Base-by-base conservation (phyloP, 164 flowering plant species). In the Vitis labrusca region DNA sequence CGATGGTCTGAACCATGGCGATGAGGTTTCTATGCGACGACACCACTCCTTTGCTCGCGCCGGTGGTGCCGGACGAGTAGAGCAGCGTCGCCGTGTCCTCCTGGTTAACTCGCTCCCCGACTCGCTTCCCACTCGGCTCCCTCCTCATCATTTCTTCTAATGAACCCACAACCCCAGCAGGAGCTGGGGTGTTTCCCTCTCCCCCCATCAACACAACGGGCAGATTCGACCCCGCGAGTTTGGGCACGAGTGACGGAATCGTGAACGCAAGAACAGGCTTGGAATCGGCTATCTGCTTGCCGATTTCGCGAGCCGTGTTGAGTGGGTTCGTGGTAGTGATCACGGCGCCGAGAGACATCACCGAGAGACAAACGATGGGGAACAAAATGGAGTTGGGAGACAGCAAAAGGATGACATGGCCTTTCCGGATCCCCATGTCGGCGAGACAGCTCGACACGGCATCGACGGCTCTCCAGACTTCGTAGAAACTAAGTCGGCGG, bases 31-130 rank as follows among this genome's bases (percentile, higher is more conserved):
- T 63, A 67, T 94, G 98, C 1, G 97, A 84, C 9, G 89, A 86
- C 7, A 79, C 82, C 30, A 94, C 97, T 10, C 98, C 98, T 70
- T 94, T 94, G 78, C 98, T 92, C 52, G 83, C 81, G 3, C 98
- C 98, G n/a, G 98, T 92, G 2, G 97, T 94, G 8, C 98, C 97
- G 0, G 98, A 94, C 11, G 98, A 94, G 84, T 92, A 94, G 5
- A 94, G 84, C 27, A 92, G 80, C 16, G 88, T 83, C 10, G 98
- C 98, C 29, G 94, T 81, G 83, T 94, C 99, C 63, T 89, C 84
- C 66, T 85, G 91, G 58, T 69, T 58, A 53, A 94, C 79, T 71
- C 85, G 82, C 1, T 85, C 87, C 60, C 67, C 80, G 12, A 83
- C 82, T 61, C 85, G 80, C 50, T 10, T 61, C 59, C 48, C 66